These are phyloP conservation scores for Penicillium mononematosum DNA, from an alignment of 495 filamentous ascomycete genomes.

Conservation along the genomic window DNA sequence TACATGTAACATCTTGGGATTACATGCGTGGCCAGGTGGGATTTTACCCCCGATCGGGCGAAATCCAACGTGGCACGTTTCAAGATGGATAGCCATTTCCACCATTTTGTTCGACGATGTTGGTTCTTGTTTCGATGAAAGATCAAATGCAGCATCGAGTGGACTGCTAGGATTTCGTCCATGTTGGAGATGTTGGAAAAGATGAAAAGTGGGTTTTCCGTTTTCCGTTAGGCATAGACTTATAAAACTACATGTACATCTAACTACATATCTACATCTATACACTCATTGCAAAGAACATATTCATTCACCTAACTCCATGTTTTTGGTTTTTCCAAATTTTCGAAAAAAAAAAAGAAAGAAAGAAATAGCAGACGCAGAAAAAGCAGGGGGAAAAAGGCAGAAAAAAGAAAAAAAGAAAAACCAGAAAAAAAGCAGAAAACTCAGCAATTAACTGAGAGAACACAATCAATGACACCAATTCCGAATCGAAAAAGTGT, in stretches of 20 bases:
- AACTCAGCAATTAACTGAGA: too few species aligned
- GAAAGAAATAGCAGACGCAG: not conserved
- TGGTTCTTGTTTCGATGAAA: conserved; percentile 83
- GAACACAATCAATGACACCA: too few species aligned
- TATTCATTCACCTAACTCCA: not conserved
- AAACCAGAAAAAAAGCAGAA: not conserved
- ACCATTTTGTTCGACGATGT: conserved; percentile 71
- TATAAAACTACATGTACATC: too few species aligned
- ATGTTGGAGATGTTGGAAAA: conserved; percentile 21
- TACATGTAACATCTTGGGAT: conserved; percentile 49
- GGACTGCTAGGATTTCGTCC: conserved; percentile 36
- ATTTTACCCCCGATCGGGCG: conserved; percentile 1
- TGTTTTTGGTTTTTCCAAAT: conserved; percentile 2
- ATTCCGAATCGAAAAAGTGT: too few species aligned
- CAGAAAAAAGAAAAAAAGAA: not conserved
- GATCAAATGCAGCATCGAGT: conserved; percentile 56
- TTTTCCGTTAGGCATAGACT: too few species aligned
- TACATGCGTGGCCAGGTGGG: conserved; percentile 32
- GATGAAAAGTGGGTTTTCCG: conserved; percentile 3
- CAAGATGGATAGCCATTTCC: conserved; percentile 64
- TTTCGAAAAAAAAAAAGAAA: not conserved
- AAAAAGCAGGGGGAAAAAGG: not conserved
- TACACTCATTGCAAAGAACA: not conserved
- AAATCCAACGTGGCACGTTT: conserved; percentile 60
- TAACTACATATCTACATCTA: too few species aligned